Conservation (phyloP, 2,329 filamentous ascomycete species). For the Penicillium vulpinum region DNA sequence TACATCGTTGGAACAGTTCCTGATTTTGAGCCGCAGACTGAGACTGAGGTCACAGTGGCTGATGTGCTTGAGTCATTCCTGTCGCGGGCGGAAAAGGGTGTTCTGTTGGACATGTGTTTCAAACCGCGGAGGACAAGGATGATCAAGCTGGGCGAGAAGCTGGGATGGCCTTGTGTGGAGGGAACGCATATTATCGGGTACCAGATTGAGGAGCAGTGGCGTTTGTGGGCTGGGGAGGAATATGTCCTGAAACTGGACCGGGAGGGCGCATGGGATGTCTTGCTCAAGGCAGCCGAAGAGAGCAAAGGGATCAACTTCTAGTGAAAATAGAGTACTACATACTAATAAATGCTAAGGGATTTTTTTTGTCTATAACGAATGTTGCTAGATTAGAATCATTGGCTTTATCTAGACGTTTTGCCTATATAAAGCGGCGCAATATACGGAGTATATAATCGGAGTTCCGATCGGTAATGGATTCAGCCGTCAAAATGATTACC, state of each 20-base stretch:
- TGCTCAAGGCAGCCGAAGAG: constrained; percentile 15
- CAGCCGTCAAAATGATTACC: not conserved
- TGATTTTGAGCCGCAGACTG: no score
- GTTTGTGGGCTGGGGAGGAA: constrained; percentile 19
- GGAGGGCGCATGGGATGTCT: constrained; percentile 16
- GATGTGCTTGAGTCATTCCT: no score
- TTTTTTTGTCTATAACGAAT: no score
- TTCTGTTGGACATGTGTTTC: no score
- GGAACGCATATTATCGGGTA: constrained; percentile 19
- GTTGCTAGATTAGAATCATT: not conserved
- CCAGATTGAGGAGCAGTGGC: constrained; percentile 22
- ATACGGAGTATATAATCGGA: not conserved
- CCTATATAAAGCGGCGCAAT: not conserved
- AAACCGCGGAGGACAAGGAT: constrained; percentile 26
- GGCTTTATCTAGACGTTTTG: not conserved
- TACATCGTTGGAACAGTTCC: no score
- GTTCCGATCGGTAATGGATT: constrained; percentile 1
- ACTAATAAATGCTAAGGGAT: no score
- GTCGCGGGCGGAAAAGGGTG: no score
- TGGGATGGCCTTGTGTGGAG: constrained; percentile 19
- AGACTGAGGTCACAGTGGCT: no score
- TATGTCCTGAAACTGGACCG: constrained; percentile 11
- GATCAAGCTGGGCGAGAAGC: constrained; percentile 16
- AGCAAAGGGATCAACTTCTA: constrained; percentile 20
- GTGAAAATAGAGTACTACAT: not conserved